Evolutionary conservation across 1,139 yeast genomes (phyloP).

Genomic region (Komagataea norvegica): DNA sequence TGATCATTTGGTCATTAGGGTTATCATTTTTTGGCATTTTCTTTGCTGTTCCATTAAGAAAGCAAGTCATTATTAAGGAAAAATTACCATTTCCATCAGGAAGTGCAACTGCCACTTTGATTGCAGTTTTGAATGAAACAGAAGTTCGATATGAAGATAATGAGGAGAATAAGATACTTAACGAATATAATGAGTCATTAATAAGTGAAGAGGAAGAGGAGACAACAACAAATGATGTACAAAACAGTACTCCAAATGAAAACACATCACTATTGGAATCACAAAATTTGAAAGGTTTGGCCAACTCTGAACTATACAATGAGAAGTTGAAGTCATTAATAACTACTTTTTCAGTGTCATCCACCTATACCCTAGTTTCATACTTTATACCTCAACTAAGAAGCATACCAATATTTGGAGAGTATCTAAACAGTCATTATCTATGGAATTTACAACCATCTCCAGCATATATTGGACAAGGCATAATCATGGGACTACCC

Average conservation of each 20-base stretch:
- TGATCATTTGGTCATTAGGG: constrained; percentile 79
- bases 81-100: constrained; percentile 93
- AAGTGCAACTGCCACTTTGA: constrained; percentile 90
- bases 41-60: constrained; percentile 84
- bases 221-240: constrained; percentile 1
- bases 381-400: constrained; percentile 70
- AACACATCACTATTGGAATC: constrained; percentile 27
- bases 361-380: constrained; percentile 64
- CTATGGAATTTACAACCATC: constrained; percentile 92
- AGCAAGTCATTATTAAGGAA: constrained; percentile 79
- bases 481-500: constrained; percentile 93
- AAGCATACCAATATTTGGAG: constrained; percentile 73
- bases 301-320: constrained; percentile 36
- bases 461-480: constrained; percentile 97
- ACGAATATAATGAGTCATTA: constrained; percentile 29
- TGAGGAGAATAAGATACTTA: constrained; percentile 26
- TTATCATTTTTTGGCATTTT: constrained; percentile 92
- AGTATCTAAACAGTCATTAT: constrained; percentile 54
- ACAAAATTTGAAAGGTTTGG: constrained; percentile 26
- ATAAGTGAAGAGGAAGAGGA: constrained; percentile 22
- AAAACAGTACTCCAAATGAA: constrained; percentile 11
- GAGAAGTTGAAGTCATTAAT: constrained; percentile 55
- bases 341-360: constrained; percentile 62
- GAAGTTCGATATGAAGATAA: constrained; percentile 43
- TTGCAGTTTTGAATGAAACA: constrained; percentile 78